These are phyloP conservation scores for Fusarium concolor DNA, from an alignment of 2,329 filamentous ascomycete genomes.

Conservation along the genomic window DNA sequence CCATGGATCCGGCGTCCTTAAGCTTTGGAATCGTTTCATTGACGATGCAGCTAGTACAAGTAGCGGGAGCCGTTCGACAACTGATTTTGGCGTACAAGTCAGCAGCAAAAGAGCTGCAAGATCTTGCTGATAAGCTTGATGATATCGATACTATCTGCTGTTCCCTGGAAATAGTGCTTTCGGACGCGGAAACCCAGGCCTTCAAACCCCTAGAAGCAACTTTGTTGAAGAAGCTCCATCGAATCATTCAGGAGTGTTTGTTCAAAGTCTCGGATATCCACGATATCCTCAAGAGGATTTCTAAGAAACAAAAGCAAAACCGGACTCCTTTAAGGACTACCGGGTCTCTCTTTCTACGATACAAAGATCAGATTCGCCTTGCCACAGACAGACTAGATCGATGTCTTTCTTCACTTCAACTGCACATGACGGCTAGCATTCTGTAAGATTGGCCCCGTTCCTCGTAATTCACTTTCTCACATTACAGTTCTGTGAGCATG, in stretches of 20 bases:
- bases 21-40: slow-evolving; percentile 22
- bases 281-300: not conserved
- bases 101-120: slow-evolving; percentile 13
- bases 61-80: not conserved
- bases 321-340: not conserved
- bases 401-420: slow-evolving; percentile 9
- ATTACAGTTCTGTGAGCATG: not conserved
- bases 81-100: slow-evolving; percentile 21
- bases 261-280: not conserved
- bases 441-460: not conserved
- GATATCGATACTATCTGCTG: slow-evolving; percentile 19
- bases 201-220: not conserved
- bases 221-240: slow-evolving; percentile 5
- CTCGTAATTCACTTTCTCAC: not conserved
- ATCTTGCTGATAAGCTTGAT: slow-evolving; percentile 12
- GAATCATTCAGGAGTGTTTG: not conserved
- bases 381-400: not conserved
- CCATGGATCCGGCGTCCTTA: slow-evolving; percentile 27
- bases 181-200: not conserved
- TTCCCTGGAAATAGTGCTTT: slow-evolving; percentile 5
- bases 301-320: not conserved
- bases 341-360: slow-evolving; percentile 6
- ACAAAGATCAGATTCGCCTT: not conserved
- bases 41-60: slow-evolving; percentile 24
- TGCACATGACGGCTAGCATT: slow-evolving; percentile 21